phyloP scores from a whole-genome alignment of 192 early-diverging fungal species.

The Chytriomyces sp. region DNA sequence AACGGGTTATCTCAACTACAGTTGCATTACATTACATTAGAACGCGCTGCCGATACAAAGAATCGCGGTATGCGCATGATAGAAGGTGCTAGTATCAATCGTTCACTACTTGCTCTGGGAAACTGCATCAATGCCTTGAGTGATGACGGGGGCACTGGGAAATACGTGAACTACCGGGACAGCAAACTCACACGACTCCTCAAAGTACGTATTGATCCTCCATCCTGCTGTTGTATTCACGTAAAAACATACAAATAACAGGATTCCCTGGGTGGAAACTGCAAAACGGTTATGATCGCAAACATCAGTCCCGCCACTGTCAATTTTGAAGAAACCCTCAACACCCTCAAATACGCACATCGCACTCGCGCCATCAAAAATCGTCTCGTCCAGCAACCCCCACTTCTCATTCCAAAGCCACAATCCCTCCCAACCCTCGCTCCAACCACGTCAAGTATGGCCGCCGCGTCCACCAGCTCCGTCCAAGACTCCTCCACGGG shows the following conservation, averaged over 20 bases:
- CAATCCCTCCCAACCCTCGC: not conserved
- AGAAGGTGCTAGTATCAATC: constrained; percentile 81
- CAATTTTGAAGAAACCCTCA: constrained; percentile 75
- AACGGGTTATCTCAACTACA: not conserved
- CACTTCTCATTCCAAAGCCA: not conserved
- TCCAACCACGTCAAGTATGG: not conserved
- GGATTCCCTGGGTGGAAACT: constrained; percentile 77
- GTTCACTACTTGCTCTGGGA: constrained; percentile 71
- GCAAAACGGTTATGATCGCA: constrained; percentile 79
- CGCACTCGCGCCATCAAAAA: constrained; percentile 73
- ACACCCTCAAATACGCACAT: constrained; percentile 78
- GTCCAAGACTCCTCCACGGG: not conserved
- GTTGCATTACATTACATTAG: constrained; percentile 30
- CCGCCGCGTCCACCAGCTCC: too few species aligned
- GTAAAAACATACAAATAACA: constrained; percentile 30
- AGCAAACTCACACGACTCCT: constrained; percentile 72
- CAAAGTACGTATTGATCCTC: constrained; percentile 45
- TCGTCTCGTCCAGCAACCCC: not conserved
- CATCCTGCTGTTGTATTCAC: not conserved
- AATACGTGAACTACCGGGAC: constrained; percentile 77
- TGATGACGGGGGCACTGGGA: constrained; percentile 49
- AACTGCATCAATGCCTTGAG: constrained; percentile 77
- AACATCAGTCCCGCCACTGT: constrained; percentile 67
- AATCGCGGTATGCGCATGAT: constrained; percentile 68
- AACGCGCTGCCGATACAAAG: constrained; percentile 64